Evolutionary conservation across 1,284 basidiomycete genomes (phyloP), one percentile per base, ranked within the genome.

Genomic region (Cutaneotrichosporon sp.): DNA sequence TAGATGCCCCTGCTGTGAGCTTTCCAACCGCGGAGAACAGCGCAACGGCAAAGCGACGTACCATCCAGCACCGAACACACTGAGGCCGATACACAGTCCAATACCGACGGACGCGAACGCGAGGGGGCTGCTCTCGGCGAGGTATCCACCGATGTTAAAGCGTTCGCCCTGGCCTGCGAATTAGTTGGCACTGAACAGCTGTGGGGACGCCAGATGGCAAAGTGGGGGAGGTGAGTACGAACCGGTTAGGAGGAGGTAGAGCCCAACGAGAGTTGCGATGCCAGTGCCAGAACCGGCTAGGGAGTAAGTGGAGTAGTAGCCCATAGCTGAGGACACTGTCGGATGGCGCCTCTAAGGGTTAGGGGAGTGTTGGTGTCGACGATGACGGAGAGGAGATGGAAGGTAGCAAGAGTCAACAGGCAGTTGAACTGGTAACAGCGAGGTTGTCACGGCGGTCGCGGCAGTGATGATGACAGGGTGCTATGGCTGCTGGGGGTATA

Each of bases 51-150:
- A 11, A 22, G 38, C 10, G 39, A 80, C 87, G 60, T 56, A 94
- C 94, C 94, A 97, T 75, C 88, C 94, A 42, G 94, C 94, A 54
- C 94, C 96, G 5, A 92, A 77, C 6, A 97, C 93, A 64, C 88
- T 92, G 42, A 98, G 72, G 3, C 96, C 94, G 57, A 97, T 91
- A 70, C 91, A 96, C 38, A 97, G 79, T 31, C 88, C 92, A 54
- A 97, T 88, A 9, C 94, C 94, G 5, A 85, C 81, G 55, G 90
- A 81, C 1, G 88, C 93, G 91, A 91, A 97, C 19, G 85, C 84
- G 74, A 90, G 96, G 0, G 96, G 96, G 68, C 85, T 90, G 12
- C 90, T 86, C 77, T 97, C 88, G 69, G 92, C 90, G 35, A 98
- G 81, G 79, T 92, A 96, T 50, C 83, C 82, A 44, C 91, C 92